A percentile compares a stretch with the other conserved stretches of the same genome.
phyloP scores from a whole-genome alignment of 2,329 filamentous ascomycete species.

The Cladosporium oxysporum region DNA sequence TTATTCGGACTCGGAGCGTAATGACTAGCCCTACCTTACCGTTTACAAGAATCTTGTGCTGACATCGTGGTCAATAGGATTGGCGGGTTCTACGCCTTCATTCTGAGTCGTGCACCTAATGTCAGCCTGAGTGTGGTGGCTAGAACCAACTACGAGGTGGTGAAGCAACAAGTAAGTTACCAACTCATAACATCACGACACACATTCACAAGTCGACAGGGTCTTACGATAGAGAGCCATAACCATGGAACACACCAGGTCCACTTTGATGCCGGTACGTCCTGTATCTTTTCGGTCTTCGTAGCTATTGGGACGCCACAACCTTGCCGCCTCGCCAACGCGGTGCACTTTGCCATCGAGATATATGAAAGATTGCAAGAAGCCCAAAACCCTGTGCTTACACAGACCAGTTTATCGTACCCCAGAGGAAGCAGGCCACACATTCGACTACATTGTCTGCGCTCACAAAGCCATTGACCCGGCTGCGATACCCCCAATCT shows the following conservation, averaged over 20 bases:
- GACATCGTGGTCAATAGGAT: constrained; percentile 43
- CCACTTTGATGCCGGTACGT: constrained; percentile 27
- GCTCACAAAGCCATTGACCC: constrained; percentile 49
- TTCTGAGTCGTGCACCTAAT: constrained; percentile 46
- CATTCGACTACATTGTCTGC: constrained; percentile 52
- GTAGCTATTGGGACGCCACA: background rate
- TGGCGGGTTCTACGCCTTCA: constrained; percentile 60
- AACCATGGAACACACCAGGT: constrained; percentile 45
- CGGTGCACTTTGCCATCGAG: background rate
- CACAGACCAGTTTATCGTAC: constrained; percentile 44
- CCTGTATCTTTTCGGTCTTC: background rate
- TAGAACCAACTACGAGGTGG: constrained; percentile 49
- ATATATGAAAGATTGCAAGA: background rate
- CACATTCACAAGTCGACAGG: constrained; percentile 30
- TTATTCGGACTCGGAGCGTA: constrained; percentile 58
- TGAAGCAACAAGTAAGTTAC: constrained; percentile 41
- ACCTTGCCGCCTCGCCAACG: background rate
- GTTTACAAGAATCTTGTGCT: constrained; percentile 31
- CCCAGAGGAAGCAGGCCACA: constrained; percentile 33
- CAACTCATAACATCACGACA: background rate
- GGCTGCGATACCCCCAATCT: constrained; percentile 39
- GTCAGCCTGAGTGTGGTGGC: constrained; percentile 48
- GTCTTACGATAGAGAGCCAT: constrained; percentile 45
- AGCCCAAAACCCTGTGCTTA: background rate
- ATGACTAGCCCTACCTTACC: background rate